Evolutionary conservation across 306 rosid species (phyloP).

Genomic region (Castanea crenata): DNA sequence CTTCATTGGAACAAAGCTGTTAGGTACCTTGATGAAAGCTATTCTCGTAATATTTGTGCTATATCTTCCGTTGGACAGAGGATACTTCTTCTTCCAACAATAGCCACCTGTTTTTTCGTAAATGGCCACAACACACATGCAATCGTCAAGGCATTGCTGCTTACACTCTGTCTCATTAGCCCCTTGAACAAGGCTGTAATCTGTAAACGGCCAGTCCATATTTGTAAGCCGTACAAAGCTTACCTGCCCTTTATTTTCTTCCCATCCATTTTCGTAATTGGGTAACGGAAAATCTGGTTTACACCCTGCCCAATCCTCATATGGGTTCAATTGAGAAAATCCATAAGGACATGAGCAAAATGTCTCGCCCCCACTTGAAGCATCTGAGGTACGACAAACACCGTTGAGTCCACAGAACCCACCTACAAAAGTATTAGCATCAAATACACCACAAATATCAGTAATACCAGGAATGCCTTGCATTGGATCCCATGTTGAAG

Average conservation of each 20-base stretch:
- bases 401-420: conserved; percentile 30
- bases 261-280: conserved; percentile 21
- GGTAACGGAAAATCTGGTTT: conserved; percentile 31
- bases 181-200: not conserved
- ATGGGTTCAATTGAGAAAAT: conserved; percentile 16
- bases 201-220: conserved; percentile 18
- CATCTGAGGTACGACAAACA: not conserved
- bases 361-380: not conserved
- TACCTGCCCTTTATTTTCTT: not conserved
- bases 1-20: not conserved
- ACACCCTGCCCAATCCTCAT: conserved; percentile 15
- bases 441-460: conserved; percentile 14
- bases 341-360: conserved; percentile 24
- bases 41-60: not conserved
- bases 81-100: conserved; percentile 24
- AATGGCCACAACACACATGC: conserved; percentile 9
- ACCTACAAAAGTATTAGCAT: not conserved
- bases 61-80: conserved; percentile 25
- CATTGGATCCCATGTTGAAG: conserved; percentile 4
- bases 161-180: not conserved
- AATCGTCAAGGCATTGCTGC: conserved; percentile 16
- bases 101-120: not conserved
- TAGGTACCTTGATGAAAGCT: conserved; percentile 8
- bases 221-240: not conserved
- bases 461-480: conserved; percentile 7